Base-by-base conservation (phyloP, 441 rosid species). In the Erysimum cheiri region DNA sequence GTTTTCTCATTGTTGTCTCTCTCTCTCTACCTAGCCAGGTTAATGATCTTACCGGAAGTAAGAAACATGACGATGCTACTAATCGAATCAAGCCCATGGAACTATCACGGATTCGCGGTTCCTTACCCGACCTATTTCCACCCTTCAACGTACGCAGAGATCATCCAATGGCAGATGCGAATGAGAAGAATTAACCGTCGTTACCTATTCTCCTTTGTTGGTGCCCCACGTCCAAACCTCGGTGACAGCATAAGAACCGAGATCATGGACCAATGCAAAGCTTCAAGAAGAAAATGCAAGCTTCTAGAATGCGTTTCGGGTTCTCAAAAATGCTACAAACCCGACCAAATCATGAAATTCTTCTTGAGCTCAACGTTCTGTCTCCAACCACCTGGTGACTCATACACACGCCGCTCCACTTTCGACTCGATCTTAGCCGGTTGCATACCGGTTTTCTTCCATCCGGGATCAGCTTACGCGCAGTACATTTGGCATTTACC, bases 401-500 rank as follows among this genome's bases (percentile, higher is more conserved):
- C 96, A 11, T 88, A 82, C 66, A 93, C 97, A 0, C 78, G 97
- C 49, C 71, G 93, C 19, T 93, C 98, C 0, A 80, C 90, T 2
- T 91, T 93, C 3, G 97, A 93, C 76, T 88, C 98, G 0, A 91
- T 93, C 26, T 22, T 91, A 62, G 85, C 89, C 0, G 97, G 96
- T n/a, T 93, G 98, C 55, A 89, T 93, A 56, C 97, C 98, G 0
- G 97, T 93, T 61, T 93, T 91, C 81, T 93, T 93, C 84, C 95
- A 91, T 67, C 91, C 96, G 0, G 96, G 97, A 1, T 89, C 98
- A 3, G 91, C 92, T 5, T 93, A 91, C 57, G 92, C 82, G 3
- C 97, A 93, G 49, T 89, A 91, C 59, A 8, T 84, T 46, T 93
- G 97, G 97, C 95, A 93, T 71, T 73, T 93, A 4, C 98, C 98